Conservation (phyloP, 2,329 filamentous ascomycete genomes). For the Teratosphaeria nubilosa region DNA sequence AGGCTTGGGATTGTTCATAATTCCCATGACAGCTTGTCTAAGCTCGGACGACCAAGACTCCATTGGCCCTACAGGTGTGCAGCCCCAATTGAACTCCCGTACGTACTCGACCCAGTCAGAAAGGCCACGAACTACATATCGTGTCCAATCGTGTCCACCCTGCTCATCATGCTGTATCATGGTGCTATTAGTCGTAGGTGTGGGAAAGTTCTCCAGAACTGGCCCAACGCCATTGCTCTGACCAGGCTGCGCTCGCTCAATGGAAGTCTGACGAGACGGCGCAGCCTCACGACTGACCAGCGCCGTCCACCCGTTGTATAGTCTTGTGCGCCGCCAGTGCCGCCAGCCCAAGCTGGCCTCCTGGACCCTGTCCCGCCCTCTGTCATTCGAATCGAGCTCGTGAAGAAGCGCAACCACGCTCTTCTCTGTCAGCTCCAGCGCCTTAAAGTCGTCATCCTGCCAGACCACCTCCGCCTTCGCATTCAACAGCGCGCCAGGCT, state of each 20-base stretch:
- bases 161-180: not conserved
- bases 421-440: not conserved
- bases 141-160: conserved; percentile 17
- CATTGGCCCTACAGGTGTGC: conserved; percentile 21
- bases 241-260: not conserved
- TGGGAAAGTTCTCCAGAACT: not conserved
- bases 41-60: conserved; percentile 16
- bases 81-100: conserved; percentile 19
- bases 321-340: not conserved
- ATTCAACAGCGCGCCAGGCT: not conserved
- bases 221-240: not conserved
- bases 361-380: not conserved
- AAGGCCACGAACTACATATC: conserved; percentile 9
- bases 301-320: not conserved
- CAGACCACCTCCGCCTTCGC: not conserved
- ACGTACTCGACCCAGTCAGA: conserved; percentile 18
- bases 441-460: not conserved
- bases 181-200: not conserved
- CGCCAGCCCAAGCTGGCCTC: not conserved
- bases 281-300: not conserved
- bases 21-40: conserved; percentile 14
- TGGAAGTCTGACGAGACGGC: not conserved
- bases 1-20: conserved; percentile 23
- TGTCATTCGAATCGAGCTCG: not conserved
- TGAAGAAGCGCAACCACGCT: not conserved